Conservation (phyloP, 2,329 filamentous ascomycete species). For the Davidsoniella eucalypti region DNA sequence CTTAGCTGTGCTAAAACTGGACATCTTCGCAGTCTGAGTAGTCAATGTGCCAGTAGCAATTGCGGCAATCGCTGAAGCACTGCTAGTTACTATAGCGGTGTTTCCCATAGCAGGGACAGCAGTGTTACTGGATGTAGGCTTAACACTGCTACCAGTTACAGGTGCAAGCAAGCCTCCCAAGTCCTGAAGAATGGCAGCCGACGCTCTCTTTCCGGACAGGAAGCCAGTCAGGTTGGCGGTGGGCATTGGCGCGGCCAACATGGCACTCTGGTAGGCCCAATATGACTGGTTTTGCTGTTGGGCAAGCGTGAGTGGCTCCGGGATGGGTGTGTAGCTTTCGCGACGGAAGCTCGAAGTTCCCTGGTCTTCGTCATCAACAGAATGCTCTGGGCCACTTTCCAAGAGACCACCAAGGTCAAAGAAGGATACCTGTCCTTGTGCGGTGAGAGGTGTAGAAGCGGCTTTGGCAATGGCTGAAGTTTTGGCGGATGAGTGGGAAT, state of each 20-base stretch:
- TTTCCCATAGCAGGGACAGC: background rate
- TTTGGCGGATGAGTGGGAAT: constrained; percentile 3
- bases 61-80: background rate
- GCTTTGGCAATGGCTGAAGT: constrained; percentile 7
- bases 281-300: constrained; percentile 12
- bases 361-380: background rate
- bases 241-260: constrained; percentile 20
- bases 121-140: background rate
- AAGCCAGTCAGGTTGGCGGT: constrained; percentile 20
- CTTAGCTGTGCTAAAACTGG: background rate
- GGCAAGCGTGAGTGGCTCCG: constrained; percentile 25
- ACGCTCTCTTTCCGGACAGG: constrained; percentile 34
- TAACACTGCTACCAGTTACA: constrained; percentile 13
- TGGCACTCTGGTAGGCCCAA: constrained; percentile 12
- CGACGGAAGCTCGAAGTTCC: constrained; percentile 19
- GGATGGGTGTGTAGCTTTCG: constrained; percentile 19
- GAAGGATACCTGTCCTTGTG: constrained; percentile 44
- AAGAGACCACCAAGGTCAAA: constrained; percentile 72
- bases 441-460: constrained; percentile 17
- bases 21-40: background rate
- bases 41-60: background rate
- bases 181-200: constrained; percentile 41
- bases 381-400: constrained; percentile 28
- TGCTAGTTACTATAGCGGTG: background rate
- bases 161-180: constrained; percentile 36